A percentile compares a stretch with the other conserved stretches of the same genome.
Conservation (phyloP, 2,329 filamentous ascomycete genomes). For the Epichloe gansuensis region DNA sequence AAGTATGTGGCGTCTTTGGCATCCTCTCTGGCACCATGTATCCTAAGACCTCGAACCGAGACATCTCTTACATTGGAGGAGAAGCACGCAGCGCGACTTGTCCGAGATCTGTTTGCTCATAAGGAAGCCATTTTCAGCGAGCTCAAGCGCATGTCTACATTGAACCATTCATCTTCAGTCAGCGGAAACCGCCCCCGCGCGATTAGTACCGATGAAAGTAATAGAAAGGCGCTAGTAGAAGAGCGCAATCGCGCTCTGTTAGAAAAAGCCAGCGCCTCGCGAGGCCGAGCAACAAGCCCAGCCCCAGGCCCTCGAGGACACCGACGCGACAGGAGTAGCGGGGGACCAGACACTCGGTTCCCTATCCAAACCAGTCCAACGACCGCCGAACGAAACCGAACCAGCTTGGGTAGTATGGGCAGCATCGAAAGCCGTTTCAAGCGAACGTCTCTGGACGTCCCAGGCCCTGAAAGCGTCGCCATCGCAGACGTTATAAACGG, state of each 20-base stretch:
- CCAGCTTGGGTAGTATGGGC: slow-evolving; percentile 35
- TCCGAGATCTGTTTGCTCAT: slow-evolving; percentile 84
- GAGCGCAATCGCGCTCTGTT: slow-evolving; percentile 78
- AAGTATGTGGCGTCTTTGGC: slow-evolving; percentile 67
- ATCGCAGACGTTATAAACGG: slow-evolving; percentile 32
- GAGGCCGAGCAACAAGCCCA: slow-evolving; percentile 65
- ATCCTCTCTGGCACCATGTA: slow-evolving; percentile 65
- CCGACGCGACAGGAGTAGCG: slow-evolving; percentile 68
- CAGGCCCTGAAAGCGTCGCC: slow-evolving; percentile 39
- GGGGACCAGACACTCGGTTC: slow-evolving; percentile 66
- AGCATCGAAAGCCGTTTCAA: slow-evolving; percentile 33
- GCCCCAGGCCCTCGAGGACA: slow-evolving; percentile 51
- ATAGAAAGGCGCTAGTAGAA: slow-evolving; percentile 86
- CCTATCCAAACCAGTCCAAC: slow-evolving; percentile 63
- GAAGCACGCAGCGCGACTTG: slow-evolving; percentile 78
- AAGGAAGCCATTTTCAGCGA: slow-evolving; percentile 95
- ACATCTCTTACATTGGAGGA: slow-evolving; percentile 92
- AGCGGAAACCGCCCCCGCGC: slow-evolving; percentile 58
- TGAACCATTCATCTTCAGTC: slow-evolving; percentile 51
- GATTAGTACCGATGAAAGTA: slow-evolving; percentile 91
- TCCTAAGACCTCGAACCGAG: slow-evolving; percentile 76
- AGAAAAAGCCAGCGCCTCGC: slow-evolving; percentile 48
- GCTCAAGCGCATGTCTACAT: slow-evolving; percentile 75
- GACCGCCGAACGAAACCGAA: slow-evolving; percentile 38
- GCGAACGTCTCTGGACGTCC: slow-evolving; percentile 71